Base-by-base conservation (phyloP, 768 basidiomycete species). In the Pulveroboletus sp. region DNA sequence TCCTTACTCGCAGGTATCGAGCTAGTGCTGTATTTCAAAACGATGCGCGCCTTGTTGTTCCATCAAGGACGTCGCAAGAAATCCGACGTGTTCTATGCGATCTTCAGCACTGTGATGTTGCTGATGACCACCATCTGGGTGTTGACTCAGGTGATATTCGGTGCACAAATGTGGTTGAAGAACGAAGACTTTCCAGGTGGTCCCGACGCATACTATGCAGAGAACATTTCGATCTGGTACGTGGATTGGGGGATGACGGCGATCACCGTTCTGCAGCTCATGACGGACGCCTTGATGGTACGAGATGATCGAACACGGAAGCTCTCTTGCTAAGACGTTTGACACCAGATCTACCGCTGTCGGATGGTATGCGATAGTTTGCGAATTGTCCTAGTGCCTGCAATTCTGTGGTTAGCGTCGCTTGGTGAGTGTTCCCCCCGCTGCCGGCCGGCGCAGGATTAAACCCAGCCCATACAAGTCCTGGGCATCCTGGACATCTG, bases 221-320 rank as follows among this genome's bases (percentile, higher is more conserved):
- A 54, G 24, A 49, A 70, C 43, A 39, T 53, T 11, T 57, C 62
- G 1, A 54, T 55, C 0, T 68, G 69, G 61, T 68, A 68, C 38
- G 55, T 59, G 55, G 69, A 66, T 3, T 42, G 68, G 24, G 67
- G 70, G 6, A 58, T 64, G 18, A 54, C 58, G 6, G 64, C 66
- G 8, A 54, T 66, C 13, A 53, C 61, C 18, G n/a, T 65, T 14
- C 48, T 70, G 17, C 69, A 72, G 11, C 59, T 73, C 11, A 53
- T 74, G 55, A 66, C 66, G 8, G 71, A 73, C 38, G 74, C 56
- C 1, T 46, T 74, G 39, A 61, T 76, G 54, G 75, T 76, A 45
- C 40, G 69, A 51, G 10, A 26, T 21, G 14, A 5, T 9, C 3
- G 6, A 17, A 26, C 18, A 43, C 3, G 39, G n/a, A 32, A 6